A percentile compares a stretch with the other conserved stretches of the same genome.
Conservation (phyloP, 2,329 filamentous ascomycete genomes). For the Penicillium decumbens region DNA sequence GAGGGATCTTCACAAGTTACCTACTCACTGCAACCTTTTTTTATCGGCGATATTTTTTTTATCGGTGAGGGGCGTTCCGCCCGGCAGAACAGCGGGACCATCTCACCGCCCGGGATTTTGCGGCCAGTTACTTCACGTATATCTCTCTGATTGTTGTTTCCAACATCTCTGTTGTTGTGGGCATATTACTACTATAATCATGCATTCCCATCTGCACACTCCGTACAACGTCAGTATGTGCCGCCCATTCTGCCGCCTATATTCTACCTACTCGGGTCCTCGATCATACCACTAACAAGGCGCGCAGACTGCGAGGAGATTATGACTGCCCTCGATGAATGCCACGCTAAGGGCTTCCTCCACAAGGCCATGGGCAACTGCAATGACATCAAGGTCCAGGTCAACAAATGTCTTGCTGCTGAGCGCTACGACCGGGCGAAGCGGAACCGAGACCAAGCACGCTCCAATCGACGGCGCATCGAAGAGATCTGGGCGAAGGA, state of each 20-base stretch:
- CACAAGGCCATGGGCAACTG: constrained; percentile 89
- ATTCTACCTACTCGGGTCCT: neutral
- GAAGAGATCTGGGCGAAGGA: constrained; percentile 70
- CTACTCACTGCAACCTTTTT: constrained; percentile 21
- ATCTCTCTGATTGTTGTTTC: neutral
- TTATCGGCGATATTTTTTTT: constrained; percentile 26
- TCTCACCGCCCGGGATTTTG: constrained; percentile 26
- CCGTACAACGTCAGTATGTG: constrained; percentile 78
- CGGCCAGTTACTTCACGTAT: constrained; percentile 6
- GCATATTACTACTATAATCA: constrained; percentile 42
- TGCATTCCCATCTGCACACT: constrained; percentile 97
- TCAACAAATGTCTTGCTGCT: constrained; percentile 77
- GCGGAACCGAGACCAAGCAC: constrained; percentile 67
- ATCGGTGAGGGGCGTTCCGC: constrained; percentile 25
- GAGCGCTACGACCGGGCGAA: constrained; percentile 75
- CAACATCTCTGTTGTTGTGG: neutral
- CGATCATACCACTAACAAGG: constrained; percentile 9
- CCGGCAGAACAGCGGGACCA: constrained; percentile 30
- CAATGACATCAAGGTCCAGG: constrained; percentile 75
- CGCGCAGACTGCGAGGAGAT: constrained; percentile 81
- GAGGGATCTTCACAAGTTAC: constrained; percentile 11
- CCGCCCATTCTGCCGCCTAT: constrained; percentile 6
- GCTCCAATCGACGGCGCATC: constrained; percentile 67
- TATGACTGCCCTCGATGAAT: constrained; percentile 90
- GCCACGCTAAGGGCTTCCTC: constrained; percentile 85